Percentiles rank a stretch among this genome's conserved stretches.
Conservation (phyloP, 805 yeast species). For the Yarrowia sp. region DNA sequence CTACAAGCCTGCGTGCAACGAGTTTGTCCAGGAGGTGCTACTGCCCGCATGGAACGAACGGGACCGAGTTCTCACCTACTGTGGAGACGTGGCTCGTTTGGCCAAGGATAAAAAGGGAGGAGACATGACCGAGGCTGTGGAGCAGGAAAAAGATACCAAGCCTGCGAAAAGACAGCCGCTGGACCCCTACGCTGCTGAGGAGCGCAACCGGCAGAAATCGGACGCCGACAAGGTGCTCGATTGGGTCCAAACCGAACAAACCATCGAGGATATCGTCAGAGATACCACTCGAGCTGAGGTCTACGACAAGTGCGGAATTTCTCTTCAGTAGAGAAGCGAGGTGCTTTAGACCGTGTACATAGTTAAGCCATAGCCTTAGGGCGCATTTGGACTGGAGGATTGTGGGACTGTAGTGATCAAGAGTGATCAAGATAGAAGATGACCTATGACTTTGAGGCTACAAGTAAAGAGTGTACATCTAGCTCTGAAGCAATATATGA, state of each 20-base stretch:
- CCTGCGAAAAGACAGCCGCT: constrained; percentile 6
- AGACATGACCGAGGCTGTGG: constrained; percentile 4
- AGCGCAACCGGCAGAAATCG: background rate
- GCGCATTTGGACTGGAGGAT: no score
- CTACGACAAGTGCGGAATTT: constrained; percentile 31
- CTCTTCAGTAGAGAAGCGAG: background rate
- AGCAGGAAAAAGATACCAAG: background rate
- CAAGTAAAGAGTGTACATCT: no score
- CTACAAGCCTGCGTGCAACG: constrained; percentile 29
- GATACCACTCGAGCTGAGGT: constrained; percentile 12
- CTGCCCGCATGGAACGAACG: constrained; percentile 36
- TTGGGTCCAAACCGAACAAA: constrained; percentile 28
- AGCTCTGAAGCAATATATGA: no score
- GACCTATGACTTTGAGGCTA: no score
- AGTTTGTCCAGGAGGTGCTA: constrained; percentile 34
- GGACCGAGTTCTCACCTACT: constrained; percentile 25
- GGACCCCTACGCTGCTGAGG: constrained; percentile 27
- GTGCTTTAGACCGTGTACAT: background rate
- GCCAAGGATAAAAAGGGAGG: constrained; percentile 21
- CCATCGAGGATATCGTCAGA: constrained; percentile 32
- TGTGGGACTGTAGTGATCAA: no score
- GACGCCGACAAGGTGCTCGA: constrained; percentile 27
- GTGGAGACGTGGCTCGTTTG: constrained; percentile 29
- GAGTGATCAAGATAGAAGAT: no score
- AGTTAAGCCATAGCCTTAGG: background rate